These are phyloP conservation scores for Stephania japonica DNA, from an alignment of 164 flowering plant species.

Conservation along the genomic window DNA sequence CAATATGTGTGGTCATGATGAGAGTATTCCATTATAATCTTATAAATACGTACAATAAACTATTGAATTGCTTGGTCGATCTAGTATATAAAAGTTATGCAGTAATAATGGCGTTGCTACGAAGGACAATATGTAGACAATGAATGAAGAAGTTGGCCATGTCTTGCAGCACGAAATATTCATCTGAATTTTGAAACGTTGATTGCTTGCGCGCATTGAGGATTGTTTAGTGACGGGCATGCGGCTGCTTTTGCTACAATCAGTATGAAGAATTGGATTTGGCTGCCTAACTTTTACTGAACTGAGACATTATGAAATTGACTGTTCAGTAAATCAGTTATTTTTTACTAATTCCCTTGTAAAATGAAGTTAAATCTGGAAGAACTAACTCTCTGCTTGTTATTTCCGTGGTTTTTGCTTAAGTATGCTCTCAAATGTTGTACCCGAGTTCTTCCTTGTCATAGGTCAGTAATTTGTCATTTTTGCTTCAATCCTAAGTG, in stretches of 20 bases:
- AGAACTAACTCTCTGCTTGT: background rate
- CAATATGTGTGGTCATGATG: background rate
- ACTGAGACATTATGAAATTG: background rate
- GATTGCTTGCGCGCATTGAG: background rate
- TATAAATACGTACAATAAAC: background rate
- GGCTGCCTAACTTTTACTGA: background rate
- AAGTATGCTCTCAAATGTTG: background rate
- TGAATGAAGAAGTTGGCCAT: background rate
- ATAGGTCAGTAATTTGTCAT: background rate
- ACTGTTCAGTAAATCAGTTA: background rate
- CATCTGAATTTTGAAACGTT: background rate
- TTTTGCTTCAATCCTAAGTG: background rate
- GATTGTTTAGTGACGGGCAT: background rate
- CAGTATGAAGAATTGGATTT: background rate
- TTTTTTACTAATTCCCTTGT: background rate
- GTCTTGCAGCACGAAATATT: background rate
- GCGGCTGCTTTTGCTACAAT: background rate
- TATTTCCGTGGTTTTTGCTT: background rate
- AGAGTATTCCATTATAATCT: background rate
- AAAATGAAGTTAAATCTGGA: background rate
- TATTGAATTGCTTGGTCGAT: background rate
- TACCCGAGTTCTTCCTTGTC: background rate
- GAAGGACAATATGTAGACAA: background rate
- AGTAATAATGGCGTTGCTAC: background rate
- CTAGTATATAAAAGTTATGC: background rate